Percentiles rank a stretch among this genome's conserved stretches.
These are phyloP conservation scores for Beauveria caledonica DNA, from an alignment of 2,329 filamentous ascomycete species.

Conservation along the genomic window DNA sequence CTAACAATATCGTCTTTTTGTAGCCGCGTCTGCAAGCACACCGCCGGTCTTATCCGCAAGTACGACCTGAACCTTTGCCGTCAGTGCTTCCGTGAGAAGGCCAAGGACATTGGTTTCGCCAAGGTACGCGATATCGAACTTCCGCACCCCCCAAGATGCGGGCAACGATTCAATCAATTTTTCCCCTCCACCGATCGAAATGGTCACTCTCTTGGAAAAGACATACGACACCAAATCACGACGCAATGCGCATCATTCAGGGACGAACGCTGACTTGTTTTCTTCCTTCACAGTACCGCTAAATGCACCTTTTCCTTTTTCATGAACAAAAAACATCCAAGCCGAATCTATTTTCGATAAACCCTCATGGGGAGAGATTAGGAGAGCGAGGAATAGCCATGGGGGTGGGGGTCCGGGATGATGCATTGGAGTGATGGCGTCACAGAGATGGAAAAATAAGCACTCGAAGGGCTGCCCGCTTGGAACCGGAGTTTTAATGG, in stretches of 20 bases:
- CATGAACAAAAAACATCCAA: slow-evolving; percentile 9
- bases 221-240: neutral
- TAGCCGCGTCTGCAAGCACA: slow-evolving; percentile 75
- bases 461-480: slow-evolving; percentile 33
- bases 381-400: slow-evolving; percentile 10
- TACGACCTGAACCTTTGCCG: slow-evolving; percentile 90
- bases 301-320: slow-evolving; percentile 18
- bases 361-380: slow-evolving; percentile 6
- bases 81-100: slow-evolving; percentile 72
- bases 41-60: slow-evolving; percentile 98
- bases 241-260: neutral
- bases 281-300: slow-evolving; percentile 26
- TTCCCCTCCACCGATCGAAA: neutral
- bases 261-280: slow-evolving; percentile 16
- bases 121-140: slow-evolving; percentile 43
- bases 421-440: slow-evolving; percentile 20
- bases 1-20: slow-evolving; percentile 23
- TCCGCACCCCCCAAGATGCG: neutral
- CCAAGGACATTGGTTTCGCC: slow-evolving; percentile 64
- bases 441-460: slow-evolving; percentile 20
- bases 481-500: slow-evolving; percentile 38
- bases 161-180: neutral
- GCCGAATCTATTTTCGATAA: slow-evolving; percentile 9
- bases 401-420: neutral
- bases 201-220: neutral